A percentile compares a stretch with the other conserved stretches of the same genome.
phyloP scores from a whole-genome alignment of 2,329 filamentous ascomycete species.

The Monosporascus sp. region DNA sequence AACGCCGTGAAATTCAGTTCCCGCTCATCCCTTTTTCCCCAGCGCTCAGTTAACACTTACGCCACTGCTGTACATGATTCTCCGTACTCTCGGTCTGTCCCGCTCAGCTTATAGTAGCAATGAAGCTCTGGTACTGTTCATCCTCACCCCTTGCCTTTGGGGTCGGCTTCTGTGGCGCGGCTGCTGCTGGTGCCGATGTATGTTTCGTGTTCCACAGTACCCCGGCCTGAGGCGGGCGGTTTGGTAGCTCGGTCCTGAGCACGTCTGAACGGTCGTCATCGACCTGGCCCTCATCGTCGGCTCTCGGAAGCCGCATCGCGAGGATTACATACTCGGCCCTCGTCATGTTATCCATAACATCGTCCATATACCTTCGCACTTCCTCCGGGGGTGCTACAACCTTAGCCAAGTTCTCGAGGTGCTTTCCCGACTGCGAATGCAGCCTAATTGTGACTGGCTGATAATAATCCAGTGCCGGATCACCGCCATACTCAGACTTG shows the following conservation, averaged over 20 bases:
- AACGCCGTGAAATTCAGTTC: not conserved
- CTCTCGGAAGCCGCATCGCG: conserved; percentile 58
- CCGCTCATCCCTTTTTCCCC: not conserved
- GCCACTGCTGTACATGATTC: conserved; percentile 2
- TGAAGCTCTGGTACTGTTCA: conserved; percentile 42
- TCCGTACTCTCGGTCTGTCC: conserved; percentile 7
- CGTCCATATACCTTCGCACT: conserved; percentile 62
- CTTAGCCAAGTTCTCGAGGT: conserved; percentile 55
- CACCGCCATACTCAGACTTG: conserved; percentile 58
- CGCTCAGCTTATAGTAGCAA: conserved; percentile 29
- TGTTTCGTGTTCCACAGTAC: conserved; percentile 31
- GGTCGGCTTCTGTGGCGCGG: conserved; percentile 15
- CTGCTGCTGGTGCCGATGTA: conserved; percentile 6
- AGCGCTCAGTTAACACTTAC: conserved; percentile 1
- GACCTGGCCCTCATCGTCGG: conserved; percentile 28
- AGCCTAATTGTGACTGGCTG: conserved; percentile 66
- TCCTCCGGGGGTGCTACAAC: conserved; percentile 60
- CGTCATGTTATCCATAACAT: conserved; percentile 64
- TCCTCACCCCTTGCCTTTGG: conserved; percentile 32
- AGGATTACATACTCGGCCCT: conserved; percentile 62
- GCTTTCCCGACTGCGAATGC: conserved; percentile 45
- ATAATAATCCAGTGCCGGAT: conserved; percentile 64
- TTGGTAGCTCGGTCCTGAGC: conserved; percentile 18
- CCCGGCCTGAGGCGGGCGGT: conserved; percentile 14
- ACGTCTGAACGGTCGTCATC: conserved; percentile 22